These are phyloP conservation scores for Phaeosphaeria sp. DNA, from an alignment of 2,329 filamentous ascomycete species.

Conservation along the genomic window DNA sequence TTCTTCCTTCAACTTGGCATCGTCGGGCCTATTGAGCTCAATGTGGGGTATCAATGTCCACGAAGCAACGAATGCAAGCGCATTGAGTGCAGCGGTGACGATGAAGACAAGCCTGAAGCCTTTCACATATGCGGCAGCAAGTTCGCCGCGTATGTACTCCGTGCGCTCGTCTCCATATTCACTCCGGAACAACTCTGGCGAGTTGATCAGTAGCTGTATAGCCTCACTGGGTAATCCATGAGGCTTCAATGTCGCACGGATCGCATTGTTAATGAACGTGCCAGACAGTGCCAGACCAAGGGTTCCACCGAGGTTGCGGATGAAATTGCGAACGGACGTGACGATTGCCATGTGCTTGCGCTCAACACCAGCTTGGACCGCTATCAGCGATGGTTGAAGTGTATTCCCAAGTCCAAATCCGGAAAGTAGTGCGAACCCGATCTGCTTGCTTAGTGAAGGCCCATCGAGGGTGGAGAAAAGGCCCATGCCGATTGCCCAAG, in stretches of 20 bases:
- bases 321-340: slow-evolving; percentile 69
- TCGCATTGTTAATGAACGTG: slow-evolving; percentile 38
- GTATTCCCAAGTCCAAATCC: slow-evolving; percentile 56
- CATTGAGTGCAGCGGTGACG: slow-evolving; percentile 21
- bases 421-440: slow-evolving; percentile 25
- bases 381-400: slow-evolving; percentile 63
- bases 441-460: slow-evolving; percentile 21
- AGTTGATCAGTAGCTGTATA: slow-evolving; percentile 21
- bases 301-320: slow-evolving; percentile 66
- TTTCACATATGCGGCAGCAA: slow-evolving; percentile 18
- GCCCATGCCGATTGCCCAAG: slow-evolving; percentile 27
- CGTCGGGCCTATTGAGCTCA: slow-evolving; percentile 20
- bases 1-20: slow-evolving; percentile 27
- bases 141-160: slow-evolving; percentile 9
- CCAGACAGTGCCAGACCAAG: slow-evolving; percentile 62
- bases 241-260: slow-evolving; percentile 12
- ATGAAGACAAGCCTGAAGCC: slow-evolving; percentile 27
- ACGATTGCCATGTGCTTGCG: slow-evolving; percentile 67
- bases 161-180: slow-evolving; percentile 10
- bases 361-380: slow-evolving; percentile 59
- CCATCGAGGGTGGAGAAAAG: slow-evolving; percentile 22
- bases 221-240: slow-evolving; percentile 16
- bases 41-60: slow-evolving; percentile 28
- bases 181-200: slow-evolving; percentile 15
- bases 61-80: slow-evolving; percentile 21